Evolutionary conservation across 148 eudicot species (phyloP).

Genomic region (Silene conica): DNA sequence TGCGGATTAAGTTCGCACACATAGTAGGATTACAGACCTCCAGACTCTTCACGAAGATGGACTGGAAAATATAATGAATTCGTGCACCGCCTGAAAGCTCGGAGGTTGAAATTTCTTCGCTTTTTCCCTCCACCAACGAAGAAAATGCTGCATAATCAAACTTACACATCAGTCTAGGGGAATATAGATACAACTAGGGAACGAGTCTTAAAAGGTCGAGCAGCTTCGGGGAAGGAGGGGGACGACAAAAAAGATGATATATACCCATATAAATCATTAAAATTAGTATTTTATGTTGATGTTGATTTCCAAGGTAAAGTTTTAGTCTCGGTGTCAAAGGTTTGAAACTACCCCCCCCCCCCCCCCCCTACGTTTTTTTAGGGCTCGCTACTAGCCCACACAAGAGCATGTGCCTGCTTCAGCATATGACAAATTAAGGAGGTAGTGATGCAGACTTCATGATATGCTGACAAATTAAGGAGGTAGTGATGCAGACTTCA

Average conservation of each 20-base stretch:
- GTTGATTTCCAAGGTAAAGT: no score
- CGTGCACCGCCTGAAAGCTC: slow-evolving; percentile 98
- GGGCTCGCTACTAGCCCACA: background rate
- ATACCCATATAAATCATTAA: no score
- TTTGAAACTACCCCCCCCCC: no score
- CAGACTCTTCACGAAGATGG: slow-evolving; percentile 79
- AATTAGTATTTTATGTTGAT: no score
- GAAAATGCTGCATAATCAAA: slow-evolving; percentile 67
- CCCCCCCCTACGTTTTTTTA: no score
- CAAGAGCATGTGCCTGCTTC: background rate
- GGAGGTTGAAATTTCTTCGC: slow-evolving; percentile 84
- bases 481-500: background rate
- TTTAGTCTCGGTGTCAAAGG: no score
- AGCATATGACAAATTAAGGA: no score
- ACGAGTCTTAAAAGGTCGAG: no score
- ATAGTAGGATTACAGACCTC: slow-evolving; percentile 50
- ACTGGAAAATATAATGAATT: slow-evolving; percentile 89
- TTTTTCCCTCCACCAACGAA: slow-evolving; percentile 91
- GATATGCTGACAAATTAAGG: background rate
- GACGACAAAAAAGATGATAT: no score
- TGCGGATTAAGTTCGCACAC: background rate
- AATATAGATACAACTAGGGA: background rate
- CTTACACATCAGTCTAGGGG: background rate
- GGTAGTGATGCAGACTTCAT: no score
- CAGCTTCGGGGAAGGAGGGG: no score